Base-by-base conservation (phyloP, 2,329 filamentous ascomycete genomes). In the Aspergillus hortae region DNA sequence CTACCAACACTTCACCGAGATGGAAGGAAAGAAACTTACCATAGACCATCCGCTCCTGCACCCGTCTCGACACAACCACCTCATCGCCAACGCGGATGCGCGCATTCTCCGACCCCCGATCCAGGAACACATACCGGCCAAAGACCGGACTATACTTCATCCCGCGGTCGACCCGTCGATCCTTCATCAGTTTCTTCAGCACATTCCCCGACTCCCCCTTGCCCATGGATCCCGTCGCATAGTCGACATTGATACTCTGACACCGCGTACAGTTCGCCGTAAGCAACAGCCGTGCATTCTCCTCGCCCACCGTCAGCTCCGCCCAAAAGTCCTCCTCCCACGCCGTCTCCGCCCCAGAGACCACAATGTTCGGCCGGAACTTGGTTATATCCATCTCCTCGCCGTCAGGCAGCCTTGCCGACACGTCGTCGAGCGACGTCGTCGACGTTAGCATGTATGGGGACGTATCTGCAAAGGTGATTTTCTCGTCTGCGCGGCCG, bases 241-340 rank as follows among this genome's bases (percentile, higher is more conserved):
- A 89, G 71, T 90, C 85, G 52, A 91, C 81, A 68, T 89, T 90
- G 55, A 90, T 73, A 54, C 84, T 88, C 27, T 76, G 72, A 67
- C 88, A 92, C 36, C 88, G 77, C 32, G 77, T 79, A 65, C 87
- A 91, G 67, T 90, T 88, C 47, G 82, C 83, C 32, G 86, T 90
- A 27, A 90, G 72, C 4, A 80, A 64, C 6, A 90, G 72, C 38
- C 70, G 72, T 12, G 59, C 46, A 7, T 52, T 46, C 0, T 60
- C 59, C 6, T 53, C 49, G 1, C 63, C 61, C 36, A 87, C 66
- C 14, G 68, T 67, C 32, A 90, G 68, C 61, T 85, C 83, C 2
- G 74, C 80, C 88, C 87, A 91, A 63, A 80, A 89, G 65, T 91
- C 88, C 67, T 91, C 87, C 11, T 86, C 85, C 65, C 81, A 91